Conservation (phyloP, 164 flowering plant genomes). For the Dillenia turbinata region DNA sequence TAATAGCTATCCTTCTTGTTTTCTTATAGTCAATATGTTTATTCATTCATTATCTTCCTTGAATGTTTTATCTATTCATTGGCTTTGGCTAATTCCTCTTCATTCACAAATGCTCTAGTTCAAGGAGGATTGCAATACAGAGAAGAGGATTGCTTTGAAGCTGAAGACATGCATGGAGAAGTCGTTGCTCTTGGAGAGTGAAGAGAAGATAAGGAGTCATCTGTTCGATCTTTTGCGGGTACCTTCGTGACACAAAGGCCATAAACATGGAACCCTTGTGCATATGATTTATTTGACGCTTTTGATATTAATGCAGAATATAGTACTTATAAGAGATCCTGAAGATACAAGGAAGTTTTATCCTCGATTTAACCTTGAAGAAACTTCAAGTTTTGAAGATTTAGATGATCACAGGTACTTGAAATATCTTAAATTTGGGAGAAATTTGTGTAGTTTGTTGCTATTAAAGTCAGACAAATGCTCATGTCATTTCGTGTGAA, state of each 20-base stretch:
- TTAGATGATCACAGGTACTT: conserved; percentile 84
- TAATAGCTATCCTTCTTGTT: too few species aligned
- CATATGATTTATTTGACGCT: conserved; percentile 8
- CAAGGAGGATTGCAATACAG: conserved; percentile 91
- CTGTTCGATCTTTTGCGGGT: conserved; percentile 87
- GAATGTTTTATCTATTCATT: too few species aligned
- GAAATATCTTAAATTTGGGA: neutral
- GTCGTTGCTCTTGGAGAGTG: conserved; percentile 46
- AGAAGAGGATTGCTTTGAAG: conserved; percentile 76
- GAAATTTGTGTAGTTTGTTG: too few species aligned
- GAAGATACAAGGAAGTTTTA: conserved; percentile 78
- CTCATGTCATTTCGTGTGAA: too few species aligned
- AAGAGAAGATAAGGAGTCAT: conserved; percentile 48
- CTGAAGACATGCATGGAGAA: conserved; percentile 50
- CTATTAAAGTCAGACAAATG: too few species aligned
- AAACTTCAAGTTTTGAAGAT: conserved; percentile 75
- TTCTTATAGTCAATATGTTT: too few species aligned
- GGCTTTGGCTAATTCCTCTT: too few species aligned
- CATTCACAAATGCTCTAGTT: conserved; percentile 38
- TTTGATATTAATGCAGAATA: conserved; percentile 48
- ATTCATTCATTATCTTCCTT: neutral
- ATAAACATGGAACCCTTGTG: neutral
- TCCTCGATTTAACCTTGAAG: conserved; percentile 95
- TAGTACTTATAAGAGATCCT: conserved; percentile 89
- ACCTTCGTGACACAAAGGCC: neutral